Evolutionary conservation across 2,329 filamentous ascomycete species (phyloP), one percentile per base, ranked within the genome.

Genomic region (Phaeoacremonium minimum): DNA sequence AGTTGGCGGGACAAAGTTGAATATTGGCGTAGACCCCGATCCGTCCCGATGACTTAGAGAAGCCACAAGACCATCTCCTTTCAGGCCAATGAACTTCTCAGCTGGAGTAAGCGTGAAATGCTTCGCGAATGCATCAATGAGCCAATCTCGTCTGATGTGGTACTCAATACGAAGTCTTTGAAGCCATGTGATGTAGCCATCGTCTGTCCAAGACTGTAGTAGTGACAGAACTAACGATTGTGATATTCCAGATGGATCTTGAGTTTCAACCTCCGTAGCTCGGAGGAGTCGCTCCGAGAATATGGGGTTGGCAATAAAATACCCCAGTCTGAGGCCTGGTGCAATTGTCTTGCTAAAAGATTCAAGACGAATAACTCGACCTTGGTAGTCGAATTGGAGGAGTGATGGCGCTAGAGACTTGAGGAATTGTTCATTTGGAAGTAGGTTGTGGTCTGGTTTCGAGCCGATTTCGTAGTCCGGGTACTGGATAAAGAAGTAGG

Each of bases 101-200:
- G 51, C 46, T 4, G 46, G 37, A 1, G 46, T 9, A 7, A 55
- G 35, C 4, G 33, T 35, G 15, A 55, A 55, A 7, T 44, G 17
- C 2, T 35, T 13, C 12, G 39, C 28, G 20, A 56, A 85, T 0
- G 81, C 80, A 14, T 67, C 62, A 11, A 86, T 64, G 36, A 88
- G 74, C 35, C 72, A 71, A 52, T 87, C 72, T 33, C 85, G 66
- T 26, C 85, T 72, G 32, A 63, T 62, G 2, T 83, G 85, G 57
- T 88, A 89, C 52, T 83, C 71, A 54, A 78, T 61, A 35, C 83
- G 75, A 38, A 89, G 67, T 55, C 79, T 69, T 41, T 86, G 77
- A 35, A 89, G 65, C 85, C 85, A 89, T 55, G 82, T 74, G 6
- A 89, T 58, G 53, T 85, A 89, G n/a, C 84, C 84, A 3, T 67